Evolutionary conservation across 1,139 yeast species (phyloP), one percentile per base, ranked within the genome.

Genomic region (Sugiyamaella castrensis): DNA sequence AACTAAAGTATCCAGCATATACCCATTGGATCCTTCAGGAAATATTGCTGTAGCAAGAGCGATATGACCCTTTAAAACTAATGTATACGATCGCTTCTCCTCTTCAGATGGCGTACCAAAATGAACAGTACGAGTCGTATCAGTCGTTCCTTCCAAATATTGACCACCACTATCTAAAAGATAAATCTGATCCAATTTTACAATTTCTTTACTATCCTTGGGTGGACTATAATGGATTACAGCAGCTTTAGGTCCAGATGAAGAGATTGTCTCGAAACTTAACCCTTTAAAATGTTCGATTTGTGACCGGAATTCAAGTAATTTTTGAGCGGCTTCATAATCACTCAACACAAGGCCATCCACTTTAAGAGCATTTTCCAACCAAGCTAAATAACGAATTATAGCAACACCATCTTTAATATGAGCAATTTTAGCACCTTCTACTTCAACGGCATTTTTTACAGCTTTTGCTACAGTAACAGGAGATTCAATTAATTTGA

Each of bases 111-210:
- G 97, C 6, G 67, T 68, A 2, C 82, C 81, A 63, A 87, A 84
- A 67, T 92, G 98, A 38, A 87, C 65, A 0, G 98, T 92, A 68
- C 99, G 81, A 2, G 99, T 92, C 12, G 92, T 87, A 68, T 92
- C 98, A 1, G 98, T 92, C 1, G 98, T 92, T 32, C 98, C 99
- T 56, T 91, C 97, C 44, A 83, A 71, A 64, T 85, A 94, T 65
- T 94, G 99, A 2, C 95, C 84, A 6, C 99, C 98, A 2, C 96
- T 82, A 67, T 94, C 99, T 63, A 88, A 81, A 53, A 94, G 74
- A 65, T 91, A 92, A 27, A 89, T 78, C 62, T 87, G 84, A 43
- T 78, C 71, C 13, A 91, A 89, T 59, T 87, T 82, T 50, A 94
- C 84, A 59, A 80, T 73, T 2, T 86, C 70, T 52, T 87, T 81